Evolutionary conservation across 2,329 filamentous ascomycete genomes (phyloP).

Genomic region (Monosporascus sp.): DNA sequence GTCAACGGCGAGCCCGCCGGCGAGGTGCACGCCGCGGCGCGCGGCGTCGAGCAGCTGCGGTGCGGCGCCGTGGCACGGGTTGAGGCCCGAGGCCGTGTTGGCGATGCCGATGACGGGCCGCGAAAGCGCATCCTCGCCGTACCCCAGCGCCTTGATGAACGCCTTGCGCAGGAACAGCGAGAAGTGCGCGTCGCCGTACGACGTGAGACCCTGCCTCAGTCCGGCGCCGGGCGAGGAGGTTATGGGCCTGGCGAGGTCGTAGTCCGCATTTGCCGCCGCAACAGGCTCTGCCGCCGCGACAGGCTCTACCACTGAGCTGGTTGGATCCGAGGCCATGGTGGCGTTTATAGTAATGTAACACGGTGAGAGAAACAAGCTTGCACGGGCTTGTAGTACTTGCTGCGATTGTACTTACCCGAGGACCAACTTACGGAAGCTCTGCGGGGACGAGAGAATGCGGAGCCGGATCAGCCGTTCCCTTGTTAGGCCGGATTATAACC

Average conservation of each 20-base stretch:
- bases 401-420: neutral
- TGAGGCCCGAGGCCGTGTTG: slow-evolving; percentile 69
- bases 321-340: neutral
- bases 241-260: slow-evolving; percentile 53
- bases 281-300: neutral
- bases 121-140: slow-evolving; percentile 65
- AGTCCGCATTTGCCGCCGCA: slow-evolving; percentile 39
- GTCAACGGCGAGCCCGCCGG: slow-evolving; percentile 63
- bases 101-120: slow-evolving; percentile 69
- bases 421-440: neutral
- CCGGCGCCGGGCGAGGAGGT: slow-evolving; percentile 35
- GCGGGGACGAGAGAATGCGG: neutral
- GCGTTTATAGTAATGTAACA: too few species aligned
- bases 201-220: slow-evolving; percentile 59
- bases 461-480: too few species aligned
- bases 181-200: slow-evolving; percentile 71
- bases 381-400: too few species aligned
- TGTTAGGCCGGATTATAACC: too few species aligned
- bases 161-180: slow-evolving; percentile 70
- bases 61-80: slow-evolving; percentile 64
- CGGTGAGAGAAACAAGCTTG: too few species aligned
- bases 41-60: slow-evolving; percentile 67
- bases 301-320: neutral
- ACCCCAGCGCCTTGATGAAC: slow-evolving; percentile 73
- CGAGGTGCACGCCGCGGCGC: slow-evolving; percentile 62